Base-by-base conservation (phyloP, 805 yeast genomes). In the Candida nanaspora region DNA sequence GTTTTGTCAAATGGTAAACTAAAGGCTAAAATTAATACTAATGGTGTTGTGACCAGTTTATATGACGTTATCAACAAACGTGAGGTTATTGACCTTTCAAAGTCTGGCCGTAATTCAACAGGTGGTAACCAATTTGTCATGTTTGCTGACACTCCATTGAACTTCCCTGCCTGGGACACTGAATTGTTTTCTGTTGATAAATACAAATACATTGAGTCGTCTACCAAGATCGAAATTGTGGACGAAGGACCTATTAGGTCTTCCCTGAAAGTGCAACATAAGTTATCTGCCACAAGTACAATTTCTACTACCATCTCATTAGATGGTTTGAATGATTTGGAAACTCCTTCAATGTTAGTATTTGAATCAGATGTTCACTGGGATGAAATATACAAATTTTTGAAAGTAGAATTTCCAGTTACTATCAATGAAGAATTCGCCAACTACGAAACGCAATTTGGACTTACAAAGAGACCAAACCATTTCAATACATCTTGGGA, bases 81-180 rank as follows among this genome's bases (percentile, higher is more conserved):
- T 11, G 94, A 91, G 56, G 73, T 83, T 19, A 67, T 93, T 40
- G 86, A 83, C 44, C 45, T 70, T 4, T 62, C 72, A 1, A 65
- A 69, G 20, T 78, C 81, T 6, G 79, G 82, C 5, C 66, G 63
- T 40, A 79, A 78, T 49, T 64, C 72, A 10, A 50, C 63, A 15
- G 87, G 86, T 31, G 96, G 89, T 15, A 87, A 88, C 52, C 95
- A 85, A 59, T 79, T 78, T 47, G 78, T 87, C 1, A 56, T 93
- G 42, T 84, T 84, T 53, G 89, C 89, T 48, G 98, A 93, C 58
- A 84, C 86, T 46, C 98, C 98, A 9, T 68, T 86, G 53, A 81
- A 74, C 42, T 91, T 80, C 80, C 96, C 87, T 35, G 98, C 98
- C 2, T 91, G 98, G 98, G 98, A 91, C 58, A 91, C 98, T 0